Base-by-base conservation (phyloP, 495 filamentous ascomycete genomes). In the Hapsidospora chrysogenum region DNA sequence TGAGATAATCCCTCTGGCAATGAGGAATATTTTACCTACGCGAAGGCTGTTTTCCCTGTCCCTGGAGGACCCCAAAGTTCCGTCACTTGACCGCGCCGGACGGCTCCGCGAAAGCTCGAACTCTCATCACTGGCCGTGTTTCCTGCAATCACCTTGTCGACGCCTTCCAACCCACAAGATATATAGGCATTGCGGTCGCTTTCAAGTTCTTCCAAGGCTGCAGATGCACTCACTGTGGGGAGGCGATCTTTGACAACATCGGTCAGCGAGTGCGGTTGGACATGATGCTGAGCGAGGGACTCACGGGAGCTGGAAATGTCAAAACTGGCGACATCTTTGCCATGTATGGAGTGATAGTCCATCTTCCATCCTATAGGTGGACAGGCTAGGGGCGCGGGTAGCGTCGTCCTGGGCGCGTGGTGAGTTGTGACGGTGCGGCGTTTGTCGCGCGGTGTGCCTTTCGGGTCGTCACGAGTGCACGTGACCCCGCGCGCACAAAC, bases 1-100 rank as follows among this genome's bases (percentile, higher is more conserved):
- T 40, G 33, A 38, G 8, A 34, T 23, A 13, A 17, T 10, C 23
- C 8, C 15, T 29, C 29, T 14, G 9, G 21, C 30, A 11, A 8
- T 14, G 31, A 30, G n/a, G 16, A 33, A 23, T 25, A 36, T 15
- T 13, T 7, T 18, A 40, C 49, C 40, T 52, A 92, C 87, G 74
- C 78, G 42, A 97, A 57, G 4, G 78, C 59, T 0, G 87, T 92
- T 56, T 96, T 96, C 9, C 89, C 89, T 11, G 68, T 70, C 1
- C 87, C 87, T 8, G 83, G 81, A 11, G 89, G 85, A 0, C 89
- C 89, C 59, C 77, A 92, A 20, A 94, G 57, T 52, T 97, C 89
- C 4, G 76, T 77, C n/a, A 92, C 64, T 49, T 84, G 78, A 16
- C 84, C 85, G 23, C 75, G 72, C 36, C 69, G 60, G 17, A 94